Evolutionary conservation across 345 rosid species (phyloP), one percentile per base, ranked within the genome.

Genomic region (Firmiana major): DNA sequence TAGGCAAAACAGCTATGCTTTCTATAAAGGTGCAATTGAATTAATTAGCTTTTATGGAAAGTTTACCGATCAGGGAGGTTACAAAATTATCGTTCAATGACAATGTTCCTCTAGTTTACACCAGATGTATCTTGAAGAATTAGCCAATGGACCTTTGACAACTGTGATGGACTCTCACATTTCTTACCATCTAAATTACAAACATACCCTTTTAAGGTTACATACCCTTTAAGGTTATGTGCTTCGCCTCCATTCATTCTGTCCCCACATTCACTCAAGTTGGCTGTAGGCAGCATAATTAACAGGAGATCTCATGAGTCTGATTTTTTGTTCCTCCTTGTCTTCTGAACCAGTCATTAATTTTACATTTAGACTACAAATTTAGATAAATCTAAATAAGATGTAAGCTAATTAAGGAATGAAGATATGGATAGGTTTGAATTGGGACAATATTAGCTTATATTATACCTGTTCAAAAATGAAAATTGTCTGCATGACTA

Each of bases 241-340:
- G 54, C 70, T 63, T 34, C 48, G 51, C n/a, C 62, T 5, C 53
- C 80, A 73, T 58, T 81, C 69, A 46, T 57, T 46, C 21, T 19
- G 48, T 16, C 49, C 51, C 26, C 67, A 51, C 31, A 42, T 45
- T 63, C 71, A 63, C 34, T 67, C 65, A 21, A 55, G 48, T 28
- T 79, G 73, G 31, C 7, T 40, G 34, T n/a, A 28, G 13, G 40
- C 22, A 31, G 21, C 54, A 46, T 19, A 53, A n/a, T n/a, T n/a
- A n/a, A 31, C 62, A 36, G 9, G 51, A 22, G 53, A 64, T 46
- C 24, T 63, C n/a, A n/a, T n/a, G 21, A 0, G 31, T 26, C 38
- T 22, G 36, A 40, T 38, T 60, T 74, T 60, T 15, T 12, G 24
- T 74, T 22, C n/a, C 26, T 3, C 1, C 9, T 26, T 48, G 13